Conservation (phyloP, 305 asterid genomes). For the Solanum hybrid region DNA sequence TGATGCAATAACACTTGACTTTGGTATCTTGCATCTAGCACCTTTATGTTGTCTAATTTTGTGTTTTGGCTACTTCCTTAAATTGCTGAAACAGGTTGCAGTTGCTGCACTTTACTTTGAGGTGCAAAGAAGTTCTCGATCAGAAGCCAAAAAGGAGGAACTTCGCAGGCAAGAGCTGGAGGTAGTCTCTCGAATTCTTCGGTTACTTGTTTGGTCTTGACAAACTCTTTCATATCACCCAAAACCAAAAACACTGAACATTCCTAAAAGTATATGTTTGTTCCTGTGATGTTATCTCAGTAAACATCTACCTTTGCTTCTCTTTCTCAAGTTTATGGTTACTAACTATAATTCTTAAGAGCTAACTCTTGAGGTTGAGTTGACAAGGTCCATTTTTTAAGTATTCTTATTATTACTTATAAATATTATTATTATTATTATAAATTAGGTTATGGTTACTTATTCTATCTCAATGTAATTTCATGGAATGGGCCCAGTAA, state of each 20-base stretch:
- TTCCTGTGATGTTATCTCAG: background rate
- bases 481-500: background rate
- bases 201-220: background rate
- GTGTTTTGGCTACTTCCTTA: background rate
- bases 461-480: background rate
- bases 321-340: background rate
- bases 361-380: background rate
- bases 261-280: background rate
- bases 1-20: background rate
- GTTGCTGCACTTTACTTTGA: constrained; percentile 77
- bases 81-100: constrained; percentile 45
- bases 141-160: constrained; percentile 93
- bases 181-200: constrained; percentile 29
- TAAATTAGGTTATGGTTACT: background rate
- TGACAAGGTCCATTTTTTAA: background rate
- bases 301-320: background rate
- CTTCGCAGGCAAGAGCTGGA: constrained; percentile 61
- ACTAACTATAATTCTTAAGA: background rate
- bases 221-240: background rate
- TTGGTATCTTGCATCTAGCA: background rate
- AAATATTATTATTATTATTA: background rate
- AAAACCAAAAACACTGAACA: background rate
- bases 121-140: constrained; percentile 80
- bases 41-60: background rate
- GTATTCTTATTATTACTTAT: background rate